Percentiles rank a stretch among this genome's conserved stretches.
These are phyloP conservation scores for Kandelia obovata DNA, from an alignment of 345 rosid genomes.

Conservation along the genomic window DNA sequence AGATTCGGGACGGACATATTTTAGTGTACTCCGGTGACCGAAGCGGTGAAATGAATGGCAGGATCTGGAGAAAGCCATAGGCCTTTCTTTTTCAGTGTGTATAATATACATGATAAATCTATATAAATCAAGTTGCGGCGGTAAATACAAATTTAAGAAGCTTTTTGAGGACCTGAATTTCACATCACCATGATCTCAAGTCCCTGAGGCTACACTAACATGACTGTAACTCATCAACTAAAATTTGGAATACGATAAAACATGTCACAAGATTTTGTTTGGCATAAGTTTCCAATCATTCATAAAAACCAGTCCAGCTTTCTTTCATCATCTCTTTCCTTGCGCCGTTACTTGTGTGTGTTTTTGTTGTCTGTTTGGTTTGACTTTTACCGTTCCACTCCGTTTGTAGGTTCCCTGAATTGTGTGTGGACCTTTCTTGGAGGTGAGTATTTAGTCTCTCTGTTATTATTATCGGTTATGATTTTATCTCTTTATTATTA, in stretches of 20 bases:
- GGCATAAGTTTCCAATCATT: no score
- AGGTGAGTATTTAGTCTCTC: background rate
- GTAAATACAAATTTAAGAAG: no score
- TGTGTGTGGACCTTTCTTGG: background rate
- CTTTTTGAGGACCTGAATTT: background rate
- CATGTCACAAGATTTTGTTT: no score
- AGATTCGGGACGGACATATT: background rate
- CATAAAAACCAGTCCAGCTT: no score
- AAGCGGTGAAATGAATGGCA: background rate
- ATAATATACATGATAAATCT: background rate
- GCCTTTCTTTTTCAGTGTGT: background rate
- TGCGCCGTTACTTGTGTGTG: no score
- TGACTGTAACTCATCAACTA: background rate
- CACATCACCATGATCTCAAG: no score
- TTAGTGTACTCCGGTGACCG: constrained; percentile 11
- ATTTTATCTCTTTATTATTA: background rate
- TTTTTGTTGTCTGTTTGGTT: background rate
- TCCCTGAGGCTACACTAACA: background rate
- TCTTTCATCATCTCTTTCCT: no score
- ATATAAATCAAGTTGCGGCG: constrained; percentile 1
- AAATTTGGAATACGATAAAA: background rate
- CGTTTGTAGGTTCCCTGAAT: background rate
- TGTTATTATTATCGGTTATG: background rate
- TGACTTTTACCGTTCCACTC: constrained; percentile 9
- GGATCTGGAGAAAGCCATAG: background rate